Conservation (phyloP, 371 early-diverging fungal genomes). For the Apophysomyces elegans region DNA sequence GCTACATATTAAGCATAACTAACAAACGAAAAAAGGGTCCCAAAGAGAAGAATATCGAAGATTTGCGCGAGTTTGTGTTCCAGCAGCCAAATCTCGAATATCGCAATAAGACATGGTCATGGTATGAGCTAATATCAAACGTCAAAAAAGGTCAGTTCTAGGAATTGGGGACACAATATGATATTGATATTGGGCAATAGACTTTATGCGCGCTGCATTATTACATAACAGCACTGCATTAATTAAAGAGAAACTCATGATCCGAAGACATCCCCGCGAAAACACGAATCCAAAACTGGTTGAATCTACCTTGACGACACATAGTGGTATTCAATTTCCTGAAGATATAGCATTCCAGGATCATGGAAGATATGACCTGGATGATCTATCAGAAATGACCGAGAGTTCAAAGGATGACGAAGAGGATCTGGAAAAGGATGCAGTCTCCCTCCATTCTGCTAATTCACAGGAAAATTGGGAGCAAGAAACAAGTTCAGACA, state of each 20-base stretch:
- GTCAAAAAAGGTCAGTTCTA: slow-evolving; percentile 60
- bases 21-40: slow-evolving; percentile 45
- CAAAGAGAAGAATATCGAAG: slow-evolving; percentile 75
- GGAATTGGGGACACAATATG: background rate
- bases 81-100: slow-evolving; percentile 76
- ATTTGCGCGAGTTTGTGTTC: slow-evolving; percentile 72
- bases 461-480: slow-evolving; percentile 7
- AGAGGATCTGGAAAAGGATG: slow-evolving; percentile 22
- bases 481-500: background rate
- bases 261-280: slow-evolving; percentile 45
- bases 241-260: slow-evolving; percentile 47
- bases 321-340: slow-evolving; percentile 16
- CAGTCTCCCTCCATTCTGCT: slow-evolving; percentile 24
- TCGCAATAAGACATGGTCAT: slow-evolving; percentile 78
- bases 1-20: background rate
- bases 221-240: slow-evolving; percentile 48
- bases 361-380: slow-evolving; percentile 9
- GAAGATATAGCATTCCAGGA: background rate
- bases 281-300: background rate
- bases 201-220: slow-evolving; percentile 51
- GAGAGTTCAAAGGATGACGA: slow-evolving; percentile 27
- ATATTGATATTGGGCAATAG: slow-evolving; percentile 17
- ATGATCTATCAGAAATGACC: slow-evolving; percentile 16
- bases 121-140: slow-evolving; percentile 66
- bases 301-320: slow-evolving; percentile 20